These are phyloP conservation scores for Eucalyptus pumila DNA, from an alignment of 345 rosid genomes.

Conservation along the genomic window DNA sequence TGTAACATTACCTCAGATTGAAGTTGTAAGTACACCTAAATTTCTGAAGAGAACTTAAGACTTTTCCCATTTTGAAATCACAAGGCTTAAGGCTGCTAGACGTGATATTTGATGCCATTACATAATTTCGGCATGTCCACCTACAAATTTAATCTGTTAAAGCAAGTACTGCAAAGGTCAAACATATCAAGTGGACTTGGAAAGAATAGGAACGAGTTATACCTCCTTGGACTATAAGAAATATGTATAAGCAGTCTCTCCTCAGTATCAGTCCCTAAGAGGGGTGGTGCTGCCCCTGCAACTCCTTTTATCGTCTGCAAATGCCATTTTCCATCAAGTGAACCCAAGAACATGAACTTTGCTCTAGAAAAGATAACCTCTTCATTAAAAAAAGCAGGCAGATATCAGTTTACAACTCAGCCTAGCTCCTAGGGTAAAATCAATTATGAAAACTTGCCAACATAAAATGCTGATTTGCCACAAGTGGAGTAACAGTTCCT, in stretches of 20 bases:
- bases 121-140: slow-evolving; percentile 77
- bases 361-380: neutral
- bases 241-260: slow-evolving; percentile 76
- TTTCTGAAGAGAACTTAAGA: slow-evolving; percentile 51
- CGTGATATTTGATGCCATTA: slow-evolving; percentile 44
- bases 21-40: slow-evolving; percentile 79
- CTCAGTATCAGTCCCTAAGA: slow-evolving; percentile 25
- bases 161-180: neutral
- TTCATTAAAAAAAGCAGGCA: neutral
- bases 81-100: slow-evolving; percentile 71
- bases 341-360: neutral
- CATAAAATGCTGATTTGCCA: neutral
- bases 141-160: slow-evolving; percentile 14
- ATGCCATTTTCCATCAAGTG: neutral
- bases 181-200: neutral
- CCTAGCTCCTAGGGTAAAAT: neutral
- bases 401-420: neutral
- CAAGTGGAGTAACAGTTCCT: neutral
- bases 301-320: slow-evolving; percentile 64
- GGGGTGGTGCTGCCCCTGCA: slow-evolving; percentile 52
- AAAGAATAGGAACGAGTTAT: neutral
- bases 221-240: slow-evolving; percentile 88
- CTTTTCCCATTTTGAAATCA: slow-evolving; percentile 84
- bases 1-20: slow-evolving; percentile 40
- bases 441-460: neutral